Conservation (phyloP, 805 yeast species). For the Komagataella mondaviorum region DNA sequence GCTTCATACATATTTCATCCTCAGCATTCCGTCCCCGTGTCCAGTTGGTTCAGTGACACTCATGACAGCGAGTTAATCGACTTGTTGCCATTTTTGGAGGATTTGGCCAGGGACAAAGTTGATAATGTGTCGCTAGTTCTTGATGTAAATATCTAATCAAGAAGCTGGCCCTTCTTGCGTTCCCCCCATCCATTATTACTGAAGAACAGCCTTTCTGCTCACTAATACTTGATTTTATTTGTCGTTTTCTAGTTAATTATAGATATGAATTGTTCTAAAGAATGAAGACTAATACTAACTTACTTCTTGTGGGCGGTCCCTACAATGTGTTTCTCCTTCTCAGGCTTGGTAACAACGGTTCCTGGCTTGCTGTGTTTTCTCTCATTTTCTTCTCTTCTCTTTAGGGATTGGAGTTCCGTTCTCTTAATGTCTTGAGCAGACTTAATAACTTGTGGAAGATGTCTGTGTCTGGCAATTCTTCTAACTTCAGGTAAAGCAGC, state of each 20-base stretch:
- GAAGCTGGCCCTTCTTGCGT: not conserved
- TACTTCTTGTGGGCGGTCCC: conserved; percentile 55
- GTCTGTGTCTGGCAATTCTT: conserved; percentile 85
- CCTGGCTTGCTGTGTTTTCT: conserved; percentile 65
- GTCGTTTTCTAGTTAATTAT: not conserved
- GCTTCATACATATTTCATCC: conserved; percentile 98
- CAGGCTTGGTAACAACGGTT: conserved; percentile 43
- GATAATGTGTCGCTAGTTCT: conserved; percentile 78
- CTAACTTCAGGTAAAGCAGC: conserved; percentile 94
- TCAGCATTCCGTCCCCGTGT: conserved; percentile 92
- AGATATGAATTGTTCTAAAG: not conserved
- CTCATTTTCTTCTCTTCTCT: conserved; percentile 72
- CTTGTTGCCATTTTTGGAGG: conserved; percentile 81
- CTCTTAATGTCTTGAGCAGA: conserved; percentile 81
- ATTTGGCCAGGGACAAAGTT: conserved; percentile 57
- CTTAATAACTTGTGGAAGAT: conserved; percentile 77
- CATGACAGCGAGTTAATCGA: conserved; percentile 94
- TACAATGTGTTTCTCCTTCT: conserved; percentile 78
- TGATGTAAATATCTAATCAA: conserved; percentile 44
- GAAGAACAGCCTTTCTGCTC: not conserved
- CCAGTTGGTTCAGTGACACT: conserved; percentile 96
- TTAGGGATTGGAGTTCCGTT: conserved; percentile 56
- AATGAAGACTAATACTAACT: not conserved
- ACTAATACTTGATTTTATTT: not conserved
- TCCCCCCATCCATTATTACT: not conserved